These are phyloP conservation scores for Stemphylium vesicarium DNA, from an alignment of 2,329 filamentous ascomycete species.

Conservation along the genomic window DNA sequence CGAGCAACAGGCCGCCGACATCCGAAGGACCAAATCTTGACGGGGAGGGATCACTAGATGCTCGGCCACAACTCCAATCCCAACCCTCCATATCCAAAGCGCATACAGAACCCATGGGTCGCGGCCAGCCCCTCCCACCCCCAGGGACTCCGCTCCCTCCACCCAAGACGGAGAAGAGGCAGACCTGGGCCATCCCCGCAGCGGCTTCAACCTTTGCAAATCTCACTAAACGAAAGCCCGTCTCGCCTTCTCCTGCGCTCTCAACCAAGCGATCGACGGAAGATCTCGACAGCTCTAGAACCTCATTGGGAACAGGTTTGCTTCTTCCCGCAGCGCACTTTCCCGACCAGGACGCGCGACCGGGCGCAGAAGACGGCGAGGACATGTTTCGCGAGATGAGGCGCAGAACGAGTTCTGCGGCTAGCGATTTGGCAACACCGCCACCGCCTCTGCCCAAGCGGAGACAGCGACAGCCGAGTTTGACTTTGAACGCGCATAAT, in stretches of 20 bases:
- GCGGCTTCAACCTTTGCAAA: conserved; percentile 43
- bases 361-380: conserved; percentile 8
- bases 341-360: conserved; percentile 5
- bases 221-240: conserved; percentile 69
- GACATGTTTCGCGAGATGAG: conserved; percentile 20
- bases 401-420: conserved; percentile 11
- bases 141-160: conserved; percentile 79
- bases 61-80: conserved; percentile 10
- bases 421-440: conserved; percentile 12
- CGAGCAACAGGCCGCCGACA: conserved; percentile 15
- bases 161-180: conserved; percentile 63
- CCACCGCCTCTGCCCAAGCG: conserved; percentile 58
- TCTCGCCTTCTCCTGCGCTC: conserved; percentile 34
- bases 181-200: conserved; percentile 58
- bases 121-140: conserved; percentile 81
- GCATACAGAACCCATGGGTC: conserved; percentile 74
- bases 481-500: conserved; percentile 18
- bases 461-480: conserved; percentile 46
- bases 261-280: conserved; percentile 14
- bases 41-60: conserved; percentile 8
- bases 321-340: conserved; percentile 10
- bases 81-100: conserved; percentile 26
- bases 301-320: conserved; percentile 8
- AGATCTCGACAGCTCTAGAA: conserved; percentile 9
- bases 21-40: conserved; percentile 18